Evolutionary conservation across 495 filamentous ascomycete species (phyloP).

Genomic region (Pseudomonodictys pantanalensis): DNA sequence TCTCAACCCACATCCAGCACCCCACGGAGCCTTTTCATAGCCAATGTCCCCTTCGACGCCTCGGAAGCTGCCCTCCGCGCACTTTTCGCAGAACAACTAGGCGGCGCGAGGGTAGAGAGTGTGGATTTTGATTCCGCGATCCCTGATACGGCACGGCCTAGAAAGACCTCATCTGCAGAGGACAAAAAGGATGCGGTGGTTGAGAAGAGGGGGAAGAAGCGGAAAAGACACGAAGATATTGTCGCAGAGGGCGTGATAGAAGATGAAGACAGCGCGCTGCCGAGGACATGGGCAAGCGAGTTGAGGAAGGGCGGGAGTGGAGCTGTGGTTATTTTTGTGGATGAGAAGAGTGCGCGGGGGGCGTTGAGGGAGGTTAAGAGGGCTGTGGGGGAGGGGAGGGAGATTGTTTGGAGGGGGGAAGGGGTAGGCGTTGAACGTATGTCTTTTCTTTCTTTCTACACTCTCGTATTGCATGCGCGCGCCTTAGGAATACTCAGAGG

Average conservation of each 20-base stretch:
- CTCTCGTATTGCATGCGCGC: no score
- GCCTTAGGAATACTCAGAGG: no score
- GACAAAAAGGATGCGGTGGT: constrained; percentile 61
- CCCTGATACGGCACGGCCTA: constrained; percentile 1
- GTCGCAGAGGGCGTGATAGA: constrained; percentile 41
- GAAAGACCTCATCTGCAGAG: neutral
- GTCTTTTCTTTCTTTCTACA: constrained; percentile 5
- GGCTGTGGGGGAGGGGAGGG: constrained; percentile 54
- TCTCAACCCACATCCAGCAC: constrained; percentile 63
- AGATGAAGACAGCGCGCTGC: constrained; percentile 53
- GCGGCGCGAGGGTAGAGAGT: constrained; percentile 70
- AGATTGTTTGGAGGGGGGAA: constrained; percentile 45
- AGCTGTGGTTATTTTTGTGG: constrained; percentile 79
- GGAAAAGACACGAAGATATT: constrained; percentile 46
- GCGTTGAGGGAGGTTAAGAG: constrained; percentile 71
- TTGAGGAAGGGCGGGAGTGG: constrained; percentile 69
- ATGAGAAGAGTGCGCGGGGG: constrained; percentile 67
- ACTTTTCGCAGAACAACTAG: constrained; percentile 63
- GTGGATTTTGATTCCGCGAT: constrained; percentile 61
- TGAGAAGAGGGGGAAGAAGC: constrained; percentile 40
- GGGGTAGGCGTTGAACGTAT: constrained; percentile 44
- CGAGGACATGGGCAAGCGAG: constrained; percentile 71
- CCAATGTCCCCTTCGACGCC: constrained; percentile 84
- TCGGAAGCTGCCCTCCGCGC: constrained; percentile 71
- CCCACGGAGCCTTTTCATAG: constrained; percentile 72